Percentiles rank a stretch among this genome's conserved stretches.
phyloP scores from a whole-genome alignment of 805 yeast species.

The Starmera dryadoides region DNA sequence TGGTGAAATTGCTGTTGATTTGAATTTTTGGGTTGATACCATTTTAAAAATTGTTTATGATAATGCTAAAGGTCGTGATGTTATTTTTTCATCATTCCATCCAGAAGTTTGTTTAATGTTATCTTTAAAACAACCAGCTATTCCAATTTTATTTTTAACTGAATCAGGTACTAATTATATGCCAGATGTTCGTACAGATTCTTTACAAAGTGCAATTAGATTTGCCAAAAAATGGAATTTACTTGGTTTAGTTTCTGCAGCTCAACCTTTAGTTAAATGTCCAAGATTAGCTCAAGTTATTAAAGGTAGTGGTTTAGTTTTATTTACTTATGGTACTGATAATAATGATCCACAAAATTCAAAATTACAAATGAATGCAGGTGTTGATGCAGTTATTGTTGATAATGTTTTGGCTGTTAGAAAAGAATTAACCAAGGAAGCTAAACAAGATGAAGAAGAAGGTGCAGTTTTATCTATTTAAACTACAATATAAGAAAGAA shows the following conservation, averaged over 20 bases:
- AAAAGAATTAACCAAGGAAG: constrained; percentile 52
- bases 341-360: constrained; percentile 85
- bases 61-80: constrained; percentile 70
- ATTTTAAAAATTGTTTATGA: constrained; percentile 76
- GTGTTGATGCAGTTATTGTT: constrained; percentile 98
- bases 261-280: constrained; percentile 77
- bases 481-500: background rate
- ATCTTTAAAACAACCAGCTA: constrained; percentile 86
- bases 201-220: constrained; percentile 84
- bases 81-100: constrained; percentile 87
- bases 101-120: constrained; percentile 86
- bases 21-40: constrained; percentile 85
- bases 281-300: constrained; percentile 90
- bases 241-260: constrained; percentile 87
- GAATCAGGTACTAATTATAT: constrained; percentile 80
- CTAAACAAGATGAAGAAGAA: constrained; percentile 1
- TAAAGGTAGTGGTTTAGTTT: constrained; percentile 83
- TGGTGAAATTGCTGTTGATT: constrained; percentile 76
- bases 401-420: constrained; percentile 93
- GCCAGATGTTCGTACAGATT: constrained; percentile 86
- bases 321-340: constrained; percentile 83
- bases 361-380: constrained; percentile 80
- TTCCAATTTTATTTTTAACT: constrained; percentile 84
- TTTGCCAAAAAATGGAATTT: constrained; percentile 89
- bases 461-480: background rate